Evolutionary conservation across 345 rosid genomes (phyloP), one percentile per base, ranked within the genome.

Genomic region (Populus alba): DNA sequence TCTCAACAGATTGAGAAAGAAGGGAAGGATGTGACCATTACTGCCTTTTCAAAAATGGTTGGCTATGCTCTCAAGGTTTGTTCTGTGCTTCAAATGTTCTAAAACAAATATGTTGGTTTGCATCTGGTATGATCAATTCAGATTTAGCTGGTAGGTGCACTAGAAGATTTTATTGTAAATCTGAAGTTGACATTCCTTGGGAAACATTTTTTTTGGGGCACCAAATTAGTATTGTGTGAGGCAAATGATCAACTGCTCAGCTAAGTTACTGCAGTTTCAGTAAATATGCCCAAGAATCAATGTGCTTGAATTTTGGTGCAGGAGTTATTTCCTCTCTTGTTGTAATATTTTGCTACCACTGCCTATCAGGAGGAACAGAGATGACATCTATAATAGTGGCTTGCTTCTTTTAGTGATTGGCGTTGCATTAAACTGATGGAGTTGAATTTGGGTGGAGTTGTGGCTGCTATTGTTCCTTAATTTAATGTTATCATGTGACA

Each of bases 21-120:
- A 90, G 98, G 99, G 76, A 92, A 87, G 78, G 98, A 92, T 87
- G 94, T 93, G 76, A 95, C 99, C 0, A 89, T 95, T 72, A 81
- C 87, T 57, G 91, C 97, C 68, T 92, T 89, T 87, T 93, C 96
- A 7, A 93, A 90, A 83, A 92, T 93, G 96, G 99, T 93, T 75
- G 96, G 96, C 77, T 77, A 79, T 75, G 88, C 94, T 71, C 94
- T 95, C 75, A 83, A 92, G 99, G 99, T 92, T 80, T 75, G 94
- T 79, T 66, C 67, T 13, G 27, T 3, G 29, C 35, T 76, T 68
- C 23, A 37, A 66, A 67, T 49, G n/a, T 76, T 76, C 29, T 17
- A 41, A 70, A 23, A 7, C 17, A 45, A 59, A 70, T 49, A 29
- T 53, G n/a, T 6, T 27, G 3, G 27, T 45, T 23, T 66, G 49